Percentiles rank a stretch among this genome's conserved stretches.
These are phyloP conservation scores for Talaromyces sp. DNA, from an alignment of 2,329 filamentous ascomycete genomes.

Conservation along the genomic window DNA sequence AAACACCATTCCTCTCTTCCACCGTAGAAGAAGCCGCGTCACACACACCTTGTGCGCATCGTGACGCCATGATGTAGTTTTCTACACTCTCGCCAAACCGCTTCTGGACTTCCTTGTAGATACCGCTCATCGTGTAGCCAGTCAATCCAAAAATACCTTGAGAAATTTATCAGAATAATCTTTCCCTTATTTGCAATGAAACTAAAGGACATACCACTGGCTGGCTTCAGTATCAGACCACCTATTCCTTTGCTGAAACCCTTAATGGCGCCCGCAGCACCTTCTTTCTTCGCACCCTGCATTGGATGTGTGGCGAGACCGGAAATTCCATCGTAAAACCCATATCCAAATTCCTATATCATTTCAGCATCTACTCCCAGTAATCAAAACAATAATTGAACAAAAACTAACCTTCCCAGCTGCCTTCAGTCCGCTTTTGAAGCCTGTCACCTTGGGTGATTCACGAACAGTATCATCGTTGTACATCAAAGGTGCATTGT, in stretches of 20 bases:
- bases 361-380: background rate
- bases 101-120: conserved; percentile 72
- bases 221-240: conserved; percentile 75
- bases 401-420: conserved; percentile 57
- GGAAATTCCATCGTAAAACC: conserved; percentile 75
- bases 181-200: background rate
- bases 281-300: conserved; percentile 62
- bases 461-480: conserved; percentile 76
- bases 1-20: conserved; percentile 60
- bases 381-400: background rate
- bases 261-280: conserved; percentile 64
- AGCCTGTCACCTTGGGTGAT: conserved; percentile 71
- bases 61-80: conserved; percentile 73
- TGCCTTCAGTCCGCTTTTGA: conserved; percentile 69
- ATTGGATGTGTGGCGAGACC: conserved; percentile 75
- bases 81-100: conserved; percentile 65
- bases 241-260: conserved; percentile 79
- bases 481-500: conserved; percentile 80
- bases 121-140: conserved; percentile 76
- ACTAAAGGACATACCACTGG: conserved; percentile 54
- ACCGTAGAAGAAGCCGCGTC: conserved; percentile 46
- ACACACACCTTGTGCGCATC: conserved; percentile 63
- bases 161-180: background rate
- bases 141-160: conserved; percentile 64
- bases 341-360: conserved; percentile 61